Evolutionary conservation across 2,329 filamentous ascomycete genomes (phyloP), one percentile per base, ranked within the genome.

Genomic region (Epichloe glyceriae): DNA sequence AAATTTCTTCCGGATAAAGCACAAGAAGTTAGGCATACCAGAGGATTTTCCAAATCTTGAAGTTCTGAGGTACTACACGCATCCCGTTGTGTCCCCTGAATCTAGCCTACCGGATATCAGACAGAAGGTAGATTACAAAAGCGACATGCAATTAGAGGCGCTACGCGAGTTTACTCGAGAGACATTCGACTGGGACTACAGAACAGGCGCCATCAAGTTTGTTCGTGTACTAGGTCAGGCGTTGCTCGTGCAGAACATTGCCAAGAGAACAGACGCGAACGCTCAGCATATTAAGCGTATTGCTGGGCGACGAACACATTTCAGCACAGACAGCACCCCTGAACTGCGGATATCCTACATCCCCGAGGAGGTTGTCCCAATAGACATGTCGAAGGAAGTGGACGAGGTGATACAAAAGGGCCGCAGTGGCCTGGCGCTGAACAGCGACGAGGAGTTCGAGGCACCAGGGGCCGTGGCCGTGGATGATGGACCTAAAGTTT

Each of bases 141-240:
- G 50, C 3, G 57, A 60, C 4, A 56, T 68, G 2, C 58, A 64
- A 7, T 50, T 69, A 3, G 58, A 64, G 4, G 80, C 78, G 0
- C 67, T 98, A 37, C 78, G 91, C 37, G 74, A 76, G 14, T 96
- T 95, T 62, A 78, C 83, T 0, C 75, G 77, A 1, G 83, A 94
- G 55, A 84, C 83, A 0, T 94, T 98, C 57, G 88, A 90, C 53
- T 98, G 93, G 93, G 80, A 77, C 4, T 85, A 82, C 58, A 78
- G 82, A 30, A 76, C 76, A 47, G 91, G 90, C 0, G 89, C 90
- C 15, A 79, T 85, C 60, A 95, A 95, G 61, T 86, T 95, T 54
- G 82, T 95, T 30, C 79, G 84, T 14, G 84, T 86, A 30, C 70
- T 97, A 11, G 85, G 88, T 0, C 86, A 88, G 11, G 82, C 84